Percentiles rank a stretch among this genome's conserved stretches.
These are phyloP conservation scores for Neurospora sp. DNA, from an alignment of 495 filamentous ascomycete species.

Conservation along the genomic window DNA sequence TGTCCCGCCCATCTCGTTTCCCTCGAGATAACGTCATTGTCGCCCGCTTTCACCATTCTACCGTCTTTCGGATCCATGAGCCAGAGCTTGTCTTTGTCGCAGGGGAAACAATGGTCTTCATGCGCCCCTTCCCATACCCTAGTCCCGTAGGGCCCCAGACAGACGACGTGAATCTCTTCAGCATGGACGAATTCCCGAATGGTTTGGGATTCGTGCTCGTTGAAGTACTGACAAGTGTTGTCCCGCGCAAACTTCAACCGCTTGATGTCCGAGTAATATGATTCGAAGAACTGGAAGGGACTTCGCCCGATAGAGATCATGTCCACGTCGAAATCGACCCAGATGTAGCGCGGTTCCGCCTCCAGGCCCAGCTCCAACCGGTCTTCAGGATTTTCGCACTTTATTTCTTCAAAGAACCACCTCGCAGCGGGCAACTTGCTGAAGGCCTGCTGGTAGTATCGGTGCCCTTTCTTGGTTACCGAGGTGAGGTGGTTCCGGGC, in stretches of 20 bases:
- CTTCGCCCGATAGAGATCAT: background rate
- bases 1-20: background rate
- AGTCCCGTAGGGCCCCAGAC: background rate
- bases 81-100: background rate
- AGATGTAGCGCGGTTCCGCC: background rate
- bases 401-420: background rate
- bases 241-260: background rate
- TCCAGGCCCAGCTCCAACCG: background rate
- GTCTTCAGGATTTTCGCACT: background rate
- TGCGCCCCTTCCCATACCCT: background rate
- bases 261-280: background rate
- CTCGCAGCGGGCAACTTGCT: background rate
- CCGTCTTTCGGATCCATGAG: background rate
- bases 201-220: background rate
- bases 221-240: background rate
- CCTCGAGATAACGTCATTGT: background rate
- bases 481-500: no score
- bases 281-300: background rate
- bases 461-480: background rate
- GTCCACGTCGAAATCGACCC: background rate
- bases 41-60: background rate
- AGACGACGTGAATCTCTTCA: background rate
- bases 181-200: background rate
- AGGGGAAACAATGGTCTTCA: background rate
- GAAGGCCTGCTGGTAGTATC: background rate